Evolutionary conservation across 2,329 filamentous ascomycete genomes (phyloP).

Genomic region (Xylaria polymorpha): DNA sequence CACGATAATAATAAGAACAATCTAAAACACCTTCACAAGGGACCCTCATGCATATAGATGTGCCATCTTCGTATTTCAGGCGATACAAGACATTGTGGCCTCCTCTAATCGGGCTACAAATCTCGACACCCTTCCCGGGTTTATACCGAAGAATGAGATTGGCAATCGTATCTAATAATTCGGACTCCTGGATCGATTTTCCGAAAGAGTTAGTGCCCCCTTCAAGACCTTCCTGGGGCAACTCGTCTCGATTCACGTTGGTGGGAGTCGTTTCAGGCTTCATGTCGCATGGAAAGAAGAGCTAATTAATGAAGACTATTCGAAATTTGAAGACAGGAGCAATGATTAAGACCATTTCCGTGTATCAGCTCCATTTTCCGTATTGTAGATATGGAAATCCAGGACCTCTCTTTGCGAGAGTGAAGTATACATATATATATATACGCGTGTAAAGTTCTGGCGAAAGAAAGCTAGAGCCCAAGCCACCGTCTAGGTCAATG

Average conservation of each 20-base stretch:
- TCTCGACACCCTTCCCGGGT: not conserved
- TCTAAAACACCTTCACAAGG: not conserved
- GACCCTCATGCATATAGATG: slow-evolving; percentile 5
- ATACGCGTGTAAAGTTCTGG: not conserved
- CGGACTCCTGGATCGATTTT: not conserved
- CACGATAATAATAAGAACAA: not conserved
- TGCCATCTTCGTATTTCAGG: not conserved
- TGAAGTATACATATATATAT: not conserved
- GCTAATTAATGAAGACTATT: not conserved
- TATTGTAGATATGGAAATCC: not conserved
- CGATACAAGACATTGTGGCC: not conserved
- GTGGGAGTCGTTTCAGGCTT: not conserved
- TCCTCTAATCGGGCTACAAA: not conserved
- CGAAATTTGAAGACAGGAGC: not conserved
- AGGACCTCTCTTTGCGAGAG: not conserved
- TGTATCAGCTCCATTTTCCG: not conserved
- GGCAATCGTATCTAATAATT: not conserved
- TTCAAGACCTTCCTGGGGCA: not conserved
- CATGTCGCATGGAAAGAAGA: not conserved
- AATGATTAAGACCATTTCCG: not conserved
- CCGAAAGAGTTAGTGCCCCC: not conserved
- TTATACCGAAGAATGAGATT: slow-evolving; percentile 6
- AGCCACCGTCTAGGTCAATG: not conserved
- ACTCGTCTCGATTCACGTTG: not conserved
- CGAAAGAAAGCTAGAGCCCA: not conserved